Evolutionary conservation across 2,329 filamentous ascomycete genomes (phyloP).

Genomic region (Alternaria sp.): DNA sequence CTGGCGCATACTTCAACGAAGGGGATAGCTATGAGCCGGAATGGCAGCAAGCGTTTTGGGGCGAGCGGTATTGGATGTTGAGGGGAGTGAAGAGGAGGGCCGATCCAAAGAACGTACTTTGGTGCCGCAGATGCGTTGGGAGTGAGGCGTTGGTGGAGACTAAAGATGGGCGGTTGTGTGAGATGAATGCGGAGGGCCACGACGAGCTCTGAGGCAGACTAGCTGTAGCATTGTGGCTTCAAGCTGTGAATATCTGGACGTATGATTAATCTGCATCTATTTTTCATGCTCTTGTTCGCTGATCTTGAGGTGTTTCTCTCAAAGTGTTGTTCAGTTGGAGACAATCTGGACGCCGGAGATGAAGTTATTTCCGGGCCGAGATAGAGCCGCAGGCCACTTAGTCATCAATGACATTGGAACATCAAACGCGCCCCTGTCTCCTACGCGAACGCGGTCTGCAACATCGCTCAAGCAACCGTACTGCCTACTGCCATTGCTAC

Average conservation of each 20-base stretch:
- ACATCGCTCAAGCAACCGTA: background rate
- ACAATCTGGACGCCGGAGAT: background rate
- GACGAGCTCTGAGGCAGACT: background rate
- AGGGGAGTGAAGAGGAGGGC: slow-evolving; percentile 24
- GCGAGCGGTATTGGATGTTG: slow-evolving; percentile 24
- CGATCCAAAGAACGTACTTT: slow-evolving; percentile 31
- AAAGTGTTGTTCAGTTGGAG: background rate
- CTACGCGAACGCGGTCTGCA: background rate
- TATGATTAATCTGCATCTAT: background rate
- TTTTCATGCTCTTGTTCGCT: background rate
- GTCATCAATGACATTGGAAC: background rate
- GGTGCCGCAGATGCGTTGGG: slow-evolving; percentile 35
- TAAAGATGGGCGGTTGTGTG: slow-evolving; percentile 26
- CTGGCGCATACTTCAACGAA: slow-evolving; percentile 41
- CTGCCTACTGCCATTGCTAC: background rate
- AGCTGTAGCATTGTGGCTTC: background rate
- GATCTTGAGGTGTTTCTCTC: background rate
- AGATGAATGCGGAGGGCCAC: background rate
- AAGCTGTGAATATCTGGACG: fast-evolving
- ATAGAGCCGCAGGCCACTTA: background rate
- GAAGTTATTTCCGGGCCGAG: background rate
- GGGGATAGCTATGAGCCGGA: slow-evolving; percentile 29
- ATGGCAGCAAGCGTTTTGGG: slow-evolving; percentile 36
- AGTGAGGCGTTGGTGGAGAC: slow-evolving; percentile 31
- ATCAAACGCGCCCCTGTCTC: background rate